Evolutionary conservation across 2,329 filamentous ascomycete genomes (phyloP).

Genomic region (Fusarium chaquense): DNA sequence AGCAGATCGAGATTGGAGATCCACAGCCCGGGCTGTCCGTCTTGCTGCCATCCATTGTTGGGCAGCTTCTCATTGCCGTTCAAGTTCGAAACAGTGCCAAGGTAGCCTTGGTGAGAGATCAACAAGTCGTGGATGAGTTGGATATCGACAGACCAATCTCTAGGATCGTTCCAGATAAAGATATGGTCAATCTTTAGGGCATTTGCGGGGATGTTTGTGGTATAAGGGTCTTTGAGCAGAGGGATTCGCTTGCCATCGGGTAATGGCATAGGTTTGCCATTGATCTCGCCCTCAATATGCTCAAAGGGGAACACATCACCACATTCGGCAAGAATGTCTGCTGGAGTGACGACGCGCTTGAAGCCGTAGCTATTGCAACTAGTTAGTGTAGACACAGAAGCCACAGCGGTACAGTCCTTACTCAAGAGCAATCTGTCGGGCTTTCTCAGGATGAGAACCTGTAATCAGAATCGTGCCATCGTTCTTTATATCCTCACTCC

Average conservation of each 20-base stretch:
- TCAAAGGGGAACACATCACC: slow-evolving; percentile 88
- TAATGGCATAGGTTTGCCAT: slow-evolving; percentile 47
- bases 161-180: slow-evolving; percentile 94
- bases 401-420: slow-evolving; percentile 50
- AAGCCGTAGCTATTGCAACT: slow-evolving; percentile 72
- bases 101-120: slow-evolving; percentile 79
- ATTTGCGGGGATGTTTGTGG: slow-evolving; percentile 52
- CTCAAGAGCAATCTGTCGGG: slow-evolving; percentile 78
- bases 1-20: slow-evolving; percentile 92
- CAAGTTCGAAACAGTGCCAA: slow-evolving; percentile 81
- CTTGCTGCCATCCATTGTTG: slow-evolving; percentile 83
- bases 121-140: slow-evolving; percentile 88
- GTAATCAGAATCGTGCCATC: slow-evolving; percentile 75
- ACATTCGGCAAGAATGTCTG: slow-evolving; percentile 81
- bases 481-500: slow-evolving; percentile 53
- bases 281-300: slow-evolving; percentile 49
- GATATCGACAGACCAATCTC: slow-evolving; percentile 93
- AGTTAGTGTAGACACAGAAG: neutral
- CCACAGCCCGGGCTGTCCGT: slow-evolving; percentile 83
- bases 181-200: slow-evolving; percentile 86
- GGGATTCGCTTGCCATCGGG: slow-evolving; percentile 53
- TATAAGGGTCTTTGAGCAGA: slow-evolving; percentile 50
- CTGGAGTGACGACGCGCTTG: slow-evolving; percentile 84
- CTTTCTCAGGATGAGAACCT: slow-evolving; percentile 75
- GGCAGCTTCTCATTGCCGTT: slow-evolving; percentile 75